phyloP scores from a whole-genome alignment of 192 early-diverging fungal genomes.

The Podila minutissima region DNA sequence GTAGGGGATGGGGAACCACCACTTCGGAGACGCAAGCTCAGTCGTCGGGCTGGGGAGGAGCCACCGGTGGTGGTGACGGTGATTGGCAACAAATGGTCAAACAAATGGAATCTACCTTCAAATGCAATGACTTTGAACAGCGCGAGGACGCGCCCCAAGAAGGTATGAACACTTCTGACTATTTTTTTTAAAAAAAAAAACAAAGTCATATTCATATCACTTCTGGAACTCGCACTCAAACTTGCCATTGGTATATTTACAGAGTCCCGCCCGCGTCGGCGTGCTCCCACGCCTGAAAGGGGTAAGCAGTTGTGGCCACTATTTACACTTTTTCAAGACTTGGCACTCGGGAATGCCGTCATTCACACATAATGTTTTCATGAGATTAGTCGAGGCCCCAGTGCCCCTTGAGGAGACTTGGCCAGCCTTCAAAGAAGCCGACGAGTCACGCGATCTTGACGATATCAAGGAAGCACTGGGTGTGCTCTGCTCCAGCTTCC shows the following conservation, averaged over 20 bases:
- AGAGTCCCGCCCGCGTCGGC: too few species aligned
- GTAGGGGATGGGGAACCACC: not conserved
- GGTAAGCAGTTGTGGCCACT: not conserved
- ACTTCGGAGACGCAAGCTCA: not conserved
- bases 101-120: constrained; percentile 16
- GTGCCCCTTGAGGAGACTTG: constrained; percentile 23
- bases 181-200: too few species aligned
- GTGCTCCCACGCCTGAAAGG: not conserved
- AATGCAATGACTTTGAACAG: not conserved
- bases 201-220: too few species aligned
- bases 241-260: too few species aligned
- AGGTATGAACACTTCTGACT: too few species aligned
- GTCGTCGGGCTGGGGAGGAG: not conserved
- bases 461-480: constrained; percentile 31
- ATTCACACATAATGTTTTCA: not conserved
- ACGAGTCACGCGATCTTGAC: constrained; percentile 32
- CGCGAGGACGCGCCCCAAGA: too few species aligned
- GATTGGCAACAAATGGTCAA: not conserved
- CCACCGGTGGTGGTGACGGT: not conserved
- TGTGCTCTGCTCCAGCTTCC: constrained; percentile 12
- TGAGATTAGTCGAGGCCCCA: not conserved
- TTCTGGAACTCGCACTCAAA: too few species aligned
- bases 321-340: not conserved
- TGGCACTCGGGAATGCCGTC: too few species aligned
- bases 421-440: constrained; percentile 27